phyloP scores from a whole-genome alignment of 2,329 filamentous ascomycete genomes.

The Erysiphe pulchra region DNA sequence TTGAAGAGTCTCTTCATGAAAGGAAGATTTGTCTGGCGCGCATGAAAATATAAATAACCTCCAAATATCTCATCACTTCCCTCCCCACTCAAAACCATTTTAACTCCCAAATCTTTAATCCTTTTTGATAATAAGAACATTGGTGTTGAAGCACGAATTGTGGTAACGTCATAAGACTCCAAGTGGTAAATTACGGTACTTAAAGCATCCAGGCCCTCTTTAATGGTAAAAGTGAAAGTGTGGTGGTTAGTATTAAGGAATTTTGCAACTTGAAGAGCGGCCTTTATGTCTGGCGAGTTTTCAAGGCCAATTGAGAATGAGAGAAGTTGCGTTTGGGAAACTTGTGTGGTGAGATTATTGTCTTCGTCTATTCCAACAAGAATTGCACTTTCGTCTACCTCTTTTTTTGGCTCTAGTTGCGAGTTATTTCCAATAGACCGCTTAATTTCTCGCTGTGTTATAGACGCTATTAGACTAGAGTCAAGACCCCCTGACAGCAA shows the following conservation, averaged over 20 bases:
- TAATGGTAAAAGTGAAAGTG: slow-evolving; percentile 92
- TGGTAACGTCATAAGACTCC: slow-evolving; percentile 94
- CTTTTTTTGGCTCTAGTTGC: slow-evolving; percentile 16
- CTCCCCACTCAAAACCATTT: slow-evolving; percentile 97
- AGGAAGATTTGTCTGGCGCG: slow-evolving; percentile 70
- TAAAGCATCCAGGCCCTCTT: slow-evolving; percentile 88
- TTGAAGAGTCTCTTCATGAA: slow-evolving; percentile 85
- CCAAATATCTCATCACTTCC: slow-evolving; percentile 97
- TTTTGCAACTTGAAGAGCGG: slow-evolving; percentile 77
- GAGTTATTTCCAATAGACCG: slow-evolving; percentile 26
- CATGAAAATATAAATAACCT: slow-evolving; percentile 96
- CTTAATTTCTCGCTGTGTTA: slow-evolving; percentile 78
- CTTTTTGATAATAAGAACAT: slow-evolving; percentile 97
- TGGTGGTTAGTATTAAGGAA: slow-evolving; percentile 97
- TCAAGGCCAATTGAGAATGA: slow-evolving; percentile 96
- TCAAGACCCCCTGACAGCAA: slow-evolving; percentile 85
- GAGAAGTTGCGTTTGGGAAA: slow-evolving; percentile 83
- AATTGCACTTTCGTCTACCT: slow-evolving; percentile 35
- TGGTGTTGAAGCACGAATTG: slow-evolving; percentile 89
- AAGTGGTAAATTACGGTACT: slow-evolving; percentile 97
- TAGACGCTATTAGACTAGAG: slow-evolving; percentile 81
- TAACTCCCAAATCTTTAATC: slow-evolving; percentile 98
- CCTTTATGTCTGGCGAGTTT: slow-evolving; percentile 73
- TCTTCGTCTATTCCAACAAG: slow-evolving; percentile 89
- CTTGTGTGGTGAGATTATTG: slow-evolving; percentile 68